Percentiles rank a stretch among this genome's conserved stretches.
Conservation (phyloP, 257 asterid genomes). For the Solanum gandarillasii region DNA sequence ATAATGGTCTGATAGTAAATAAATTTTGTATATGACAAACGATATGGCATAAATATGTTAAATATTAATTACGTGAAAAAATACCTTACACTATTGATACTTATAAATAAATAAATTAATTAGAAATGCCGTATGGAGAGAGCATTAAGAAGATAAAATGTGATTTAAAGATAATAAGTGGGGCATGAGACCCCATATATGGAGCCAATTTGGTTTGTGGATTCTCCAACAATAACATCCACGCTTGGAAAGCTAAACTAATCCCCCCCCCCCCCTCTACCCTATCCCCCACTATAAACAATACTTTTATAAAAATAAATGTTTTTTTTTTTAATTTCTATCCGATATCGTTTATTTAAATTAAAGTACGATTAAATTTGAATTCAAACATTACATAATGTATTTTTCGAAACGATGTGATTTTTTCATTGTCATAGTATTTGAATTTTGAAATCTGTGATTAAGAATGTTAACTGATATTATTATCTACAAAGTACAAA, state of each 20-base stretch:
- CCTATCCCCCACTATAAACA: conserved; percentile 14
- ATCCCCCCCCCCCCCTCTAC: conserved; percentile 4
- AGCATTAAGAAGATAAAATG: neutral
- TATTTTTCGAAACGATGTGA: fast-evolving
- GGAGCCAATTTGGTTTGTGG: conserved; percentile 23
- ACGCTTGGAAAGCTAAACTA: conserved; percentile 42
- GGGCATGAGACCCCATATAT: neutral
- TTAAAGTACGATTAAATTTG: fast-evolving
- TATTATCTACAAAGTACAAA: conserved; percentile 4
- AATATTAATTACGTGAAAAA: neutral
- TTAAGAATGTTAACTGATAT: neutral
- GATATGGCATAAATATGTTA: neutral
- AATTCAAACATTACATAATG: fast-evolving
- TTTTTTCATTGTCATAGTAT: fast-evolving
- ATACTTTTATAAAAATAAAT: neutral
- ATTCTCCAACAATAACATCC: conserved; percentile 41
- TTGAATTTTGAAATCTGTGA: fast-evolving
- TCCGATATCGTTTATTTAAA: neutral
- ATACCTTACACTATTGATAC: neutral
- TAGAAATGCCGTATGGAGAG: neutral
- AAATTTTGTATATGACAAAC: no score
- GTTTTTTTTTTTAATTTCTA: neutral
- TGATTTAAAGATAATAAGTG: neutral
- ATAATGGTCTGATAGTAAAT: neutral
- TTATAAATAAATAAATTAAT: neutral